Percentiles rank a stretch among this genome's conserved stretches.
phyloP scores from a whole-genome alignment of 129 eudicot genomes.

The Chrysanthemum makinoi region DNA sequence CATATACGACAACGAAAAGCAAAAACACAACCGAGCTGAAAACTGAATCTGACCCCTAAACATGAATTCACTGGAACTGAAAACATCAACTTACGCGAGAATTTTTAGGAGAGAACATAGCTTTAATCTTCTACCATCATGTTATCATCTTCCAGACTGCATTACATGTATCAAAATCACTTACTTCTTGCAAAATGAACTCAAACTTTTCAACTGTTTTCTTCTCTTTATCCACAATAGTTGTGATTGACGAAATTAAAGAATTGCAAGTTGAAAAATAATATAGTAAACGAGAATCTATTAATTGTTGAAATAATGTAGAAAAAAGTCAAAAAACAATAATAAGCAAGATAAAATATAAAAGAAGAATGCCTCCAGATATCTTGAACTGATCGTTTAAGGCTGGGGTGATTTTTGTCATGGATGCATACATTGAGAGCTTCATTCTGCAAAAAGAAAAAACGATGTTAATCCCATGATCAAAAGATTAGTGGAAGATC shows the following conservation, averaged over 20 bases:
- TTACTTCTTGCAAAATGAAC: constrained; percentile 39
- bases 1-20: too few relatives aligned
- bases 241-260: constrained; percentile 37
- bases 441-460: constrained; percentile 51
- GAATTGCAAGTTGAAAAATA: constrained; percentile 25
- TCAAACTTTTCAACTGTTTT: constrained; percentile 63
- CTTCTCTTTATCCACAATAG: constrained; percentile 66
- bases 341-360: constrained; percentile 2
- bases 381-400: constrained; percentile 49
- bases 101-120: constrained; percentile 7
- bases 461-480: neutral
- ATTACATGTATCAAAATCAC: constrained; percentile 57
- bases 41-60: too few relatives aligned
- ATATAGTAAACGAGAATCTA: constrained; percentile 4
- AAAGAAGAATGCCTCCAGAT: constrained; percentile 80
- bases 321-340: neutral
- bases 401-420: constrained; percentile 64
- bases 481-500: neutral
- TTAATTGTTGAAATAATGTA: neutral
- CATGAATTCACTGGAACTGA: neutral
- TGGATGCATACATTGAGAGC: constrained; percentile 88
- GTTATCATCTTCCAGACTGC: constrained; percentile 72
- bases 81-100: neutral
- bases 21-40: too few relatives aligned
- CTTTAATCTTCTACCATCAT: constrained; percentile 17